Evolutionary conservation across 495 filamentous ascomycete species (phyloP).

Genomic region (Penicillium manginii): DNA sequence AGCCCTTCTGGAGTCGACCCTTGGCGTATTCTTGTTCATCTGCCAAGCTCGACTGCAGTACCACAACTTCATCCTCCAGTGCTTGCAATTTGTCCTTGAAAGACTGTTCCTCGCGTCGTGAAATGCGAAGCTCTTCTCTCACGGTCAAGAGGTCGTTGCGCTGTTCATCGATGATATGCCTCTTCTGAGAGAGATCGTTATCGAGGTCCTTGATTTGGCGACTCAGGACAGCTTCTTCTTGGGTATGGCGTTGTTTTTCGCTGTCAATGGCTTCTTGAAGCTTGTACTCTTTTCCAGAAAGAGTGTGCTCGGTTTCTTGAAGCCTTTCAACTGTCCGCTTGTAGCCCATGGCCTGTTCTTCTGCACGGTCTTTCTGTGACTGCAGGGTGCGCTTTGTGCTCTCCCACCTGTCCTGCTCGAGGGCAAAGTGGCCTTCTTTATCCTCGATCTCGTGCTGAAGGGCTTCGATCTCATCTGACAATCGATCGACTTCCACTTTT

Average conservation of each 20-base stretch:
- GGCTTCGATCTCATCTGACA: slow-evolving; percentile 69
- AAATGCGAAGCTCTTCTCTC: slow-evolving; percentile 69
- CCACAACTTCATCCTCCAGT: slow-evolving; percentile 80
- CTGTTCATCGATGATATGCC: slow-evolving; percentile 55
- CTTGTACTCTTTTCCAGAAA: slow-evolving; percentile 66
- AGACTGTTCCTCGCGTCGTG: slow-evolving; percentile 63
- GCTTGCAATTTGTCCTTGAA: slow-evolving; percentile 70
- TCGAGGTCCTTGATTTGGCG: slow-evolving; percentile 62
- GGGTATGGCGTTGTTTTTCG: slow-evolving; percentile 59
- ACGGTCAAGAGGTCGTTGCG: slow-evolving; percentile 61
- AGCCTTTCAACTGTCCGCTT: slow-evolving; percentile 73
- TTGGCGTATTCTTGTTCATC: slow-evolving; percentile 72
- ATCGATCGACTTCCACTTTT: slow-evolving; percentile 62
- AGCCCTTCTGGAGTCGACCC: slow-evolving; percentile 50
- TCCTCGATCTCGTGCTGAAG: slow-evolving; percentile 74
- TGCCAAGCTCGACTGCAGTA: slow-evolving; percentile 73
- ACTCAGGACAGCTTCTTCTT: slow-evolving; percentile 57
- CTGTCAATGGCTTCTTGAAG: slow-evolving; percentile 65
- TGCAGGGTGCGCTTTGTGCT: slow-evolving; percentile 65
- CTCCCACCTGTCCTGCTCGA: slow-evolving; percentile 74
- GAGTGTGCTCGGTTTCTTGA: slow-evolving; percentile 65
- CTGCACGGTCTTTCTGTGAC: slow-evolving; percentile 65
- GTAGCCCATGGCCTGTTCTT: slow-evolving; percentile 69
- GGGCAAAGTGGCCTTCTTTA: slow-evolving; percentile 69
- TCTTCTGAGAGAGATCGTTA: slow-evolving; percentile 58